A percentile compares a stretch with the other conserved stretches of the same genome.
phyloP scores from a whole-genome alignment of 1,284 basidiomycete genomes.

The Trichosporon ovoides region DNA sequence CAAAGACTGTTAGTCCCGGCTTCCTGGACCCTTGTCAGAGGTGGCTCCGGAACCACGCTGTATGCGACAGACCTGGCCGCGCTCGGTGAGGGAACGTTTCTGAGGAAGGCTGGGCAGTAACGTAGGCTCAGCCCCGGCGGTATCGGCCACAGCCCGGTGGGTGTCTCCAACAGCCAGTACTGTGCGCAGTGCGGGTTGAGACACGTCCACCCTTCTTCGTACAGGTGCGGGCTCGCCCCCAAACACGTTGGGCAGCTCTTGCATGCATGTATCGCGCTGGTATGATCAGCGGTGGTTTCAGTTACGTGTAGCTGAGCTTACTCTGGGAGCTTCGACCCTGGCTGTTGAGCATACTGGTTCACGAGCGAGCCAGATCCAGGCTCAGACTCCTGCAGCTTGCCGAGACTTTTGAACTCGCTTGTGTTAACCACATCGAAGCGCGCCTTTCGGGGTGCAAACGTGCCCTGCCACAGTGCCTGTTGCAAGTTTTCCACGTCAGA shows the following conservation, averaged over 20 bases:
- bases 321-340: neutral
- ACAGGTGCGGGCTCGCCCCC: conserved; percentile 22
- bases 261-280: neutral
- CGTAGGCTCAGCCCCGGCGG: conserved; percentile 29
- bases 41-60: conserved; percentile 28
- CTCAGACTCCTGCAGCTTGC: neutral
- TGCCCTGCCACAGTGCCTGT: neutral
- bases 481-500: neutral
- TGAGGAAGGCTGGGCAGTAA: conserved; percentile 26
- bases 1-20: conserved; percentile 17
- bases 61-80: conserved; percentile 21
- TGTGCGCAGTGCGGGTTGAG: conserved; percentile 25
- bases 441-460: neutral
- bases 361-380: neutral
- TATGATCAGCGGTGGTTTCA: neutral
- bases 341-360: neutral
- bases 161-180: conserved; percentile 36
- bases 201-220: conserved; percentile 37
- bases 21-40: neutral
- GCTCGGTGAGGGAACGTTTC: conserved; percentile 11
- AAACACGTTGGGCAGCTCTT: conserved; percentile 22
- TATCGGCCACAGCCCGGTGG: conserved; percentile 26
- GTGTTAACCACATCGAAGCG: neutral
- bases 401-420: neutral
- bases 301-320: neutral